These are phyloP conservation scores for Ceratobasidium theobromae DNA, from an alignment of 1,284 basidiomycete species.

Conservation along the genomic window DNA sequence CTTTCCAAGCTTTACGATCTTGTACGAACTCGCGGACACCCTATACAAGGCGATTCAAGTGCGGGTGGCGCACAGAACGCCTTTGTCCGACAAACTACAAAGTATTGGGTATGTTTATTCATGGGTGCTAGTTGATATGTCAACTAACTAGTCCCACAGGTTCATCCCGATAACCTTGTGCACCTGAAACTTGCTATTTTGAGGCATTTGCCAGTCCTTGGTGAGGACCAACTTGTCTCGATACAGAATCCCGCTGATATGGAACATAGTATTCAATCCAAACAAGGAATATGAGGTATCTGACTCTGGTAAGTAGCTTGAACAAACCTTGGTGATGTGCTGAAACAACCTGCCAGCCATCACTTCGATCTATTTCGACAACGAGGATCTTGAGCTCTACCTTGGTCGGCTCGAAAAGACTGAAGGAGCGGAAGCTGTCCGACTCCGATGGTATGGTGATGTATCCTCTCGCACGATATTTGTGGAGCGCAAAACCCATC, in stretches of 20 bases:
- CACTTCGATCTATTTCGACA: slow-evolving; percentile 91
- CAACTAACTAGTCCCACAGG: slow-evolving; percentile 48
- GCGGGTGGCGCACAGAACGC: slow-evolving; percentile 96
- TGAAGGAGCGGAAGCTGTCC: slow-evolving; percentile 96
- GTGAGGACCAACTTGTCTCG: slow-evolving; percentile 48
- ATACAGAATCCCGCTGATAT: neutral
- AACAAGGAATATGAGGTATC: slow-evolving; percentile 91
- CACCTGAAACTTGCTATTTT: slow-evolving; percentile 95
- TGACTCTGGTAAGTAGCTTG: slow-evolving; percentile 80
- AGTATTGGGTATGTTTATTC: slow-evolving; percentile 82
- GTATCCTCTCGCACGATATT: slow-evolving; percentile 70
- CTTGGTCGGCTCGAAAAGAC: slow-evolving; percentile 97
- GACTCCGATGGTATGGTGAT: slow-evolving; percentile 98
- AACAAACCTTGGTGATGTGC: too few species aligned
- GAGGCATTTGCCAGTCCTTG: slow-evolving; percentile 88
- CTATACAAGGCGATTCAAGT: slow-evolving; percentile 88
- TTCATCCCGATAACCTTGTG: slow-evolving; percentile 93
- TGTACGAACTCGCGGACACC: slow-evolving; percentile 93
- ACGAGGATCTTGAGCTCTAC: slow-evolving; percentile 96
- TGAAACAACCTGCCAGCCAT: slow-evolving; percentile 56
- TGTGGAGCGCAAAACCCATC: slow-evolving; percentile 97
- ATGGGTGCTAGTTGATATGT: neutral
- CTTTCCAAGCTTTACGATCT: slow-evolving; percentile 95
- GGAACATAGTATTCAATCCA: slow-evolving; percentile 80
- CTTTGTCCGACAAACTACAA: slow-evolving; percentile 96